These are phyloP conservation scores for Kregervanrija delftensis DNA, from an alignment of 805 yeast species.

Conservation along the genomic window DNA sequence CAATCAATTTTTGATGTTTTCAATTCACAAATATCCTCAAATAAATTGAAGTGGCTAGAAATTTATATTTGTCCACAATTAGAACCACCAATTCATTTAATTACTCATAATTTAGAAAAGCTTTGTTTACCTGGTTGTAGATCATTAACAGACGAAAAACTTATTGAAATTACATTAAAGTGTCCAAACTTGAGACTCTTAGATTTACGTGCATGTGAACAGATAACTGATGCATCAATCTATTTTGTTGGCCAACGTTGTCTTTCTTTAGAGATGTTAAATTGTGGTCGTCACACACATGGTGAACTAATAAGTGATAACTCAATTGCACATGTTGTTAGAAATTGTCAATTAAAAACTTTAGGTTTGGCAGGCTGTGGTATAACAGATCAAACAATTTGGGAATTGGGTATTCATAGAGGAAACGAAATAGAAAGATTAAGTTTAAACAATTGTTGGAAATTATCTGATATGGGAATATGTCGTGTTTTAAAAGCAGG, in stretches of 20 bases:
- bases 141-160: constrained; percentile 50
- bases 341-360: constrained; percentile 54
- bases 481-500: constrained; percentile 32
- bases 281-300: constrained; percentile 71
- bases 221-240: constrained; percentile 68
- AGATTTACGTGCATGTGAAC: constrained; percentile 81
- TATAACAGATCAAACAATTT: constrained; percentile 66
- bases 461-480: constrained; percentile 25
- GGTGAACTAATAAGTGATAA: constrained; percentile 67
- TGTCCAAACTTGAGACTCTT: constrained; percentile 57
- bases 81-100: constrained; percentile 45
- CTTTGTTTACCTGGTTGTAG: constrained; percentile 68
- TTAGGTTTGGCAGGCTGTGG: constrained; percentile 87
- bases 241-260: constrained; percentile 61
- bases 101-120: constrained; percentile 34
- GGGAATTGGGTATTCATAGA: constrained; percentile 64
- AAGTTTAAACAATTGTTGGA: constrained; percentile 67
- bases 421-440: constrained; percentile 48
- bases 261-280: constrained; percentile 47
- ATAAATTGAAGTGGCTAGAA: constrained; percentile 61
- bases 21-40: constrained; percentile 34
- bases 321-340: constrained; percentile 51
- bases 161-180: constrained; percentile 42
- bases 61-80: constrained; percentile 76
- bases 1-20: constrained; percentile 50